These are phyloP conservation scores for Kurtzmaniella quercitrusa DNA, from an alignment of 1,139 yeast species.

Conservation along the genomic window DNA sequence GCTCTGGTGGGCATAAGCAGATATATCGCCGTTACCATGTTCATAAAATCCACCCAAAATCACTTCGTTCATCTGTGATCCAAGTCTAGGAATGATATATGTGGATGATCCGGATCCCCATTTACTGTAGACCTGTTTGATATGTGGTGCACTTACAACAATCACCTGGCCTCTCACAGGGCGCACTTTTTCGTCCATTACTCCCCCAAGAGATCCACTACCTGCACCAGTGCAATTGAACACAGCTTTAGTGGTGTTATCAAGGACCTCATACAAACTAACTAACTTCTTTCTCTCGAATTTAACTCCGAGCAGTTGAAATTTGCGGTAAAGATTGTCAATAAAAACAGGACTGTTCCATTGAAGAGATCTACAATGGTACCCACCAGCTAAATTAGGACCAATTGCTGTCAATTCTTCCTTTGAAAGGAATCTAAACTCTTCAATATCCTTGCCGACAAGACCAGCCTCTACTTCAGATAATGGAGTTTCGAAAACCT, in stretches of 20 bases:
- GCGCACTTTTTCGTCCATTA: slow-evolving; percentile 46
- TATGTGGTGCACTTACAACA: slow-evolving; percentile 54
- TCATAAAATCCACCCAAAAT: slow-evolving; percentile 69
- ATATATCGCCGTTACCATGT: slow-evolving; percentile 52
- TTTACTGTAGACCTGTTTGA: slow-evolving; percentile 42
- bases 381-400: slow-evolving; percentile 10
- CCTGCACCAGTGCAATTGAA: slow-evolving; percentile 74
- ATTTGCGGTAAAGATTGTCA: slow-evolving; percentile 9
- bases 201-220: slow-evolving; percentile 53
- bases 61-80: slow-evolving; percentile 49
- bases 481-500: slow-evolving; percentile 8
- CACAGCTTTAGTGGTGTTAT: slow-evolving; percentile 33
- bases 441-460: slow-evolving; percentile 3
- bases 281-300: slow-evolving; percentile 9
- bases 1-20: slow-evolving; percentile 50
- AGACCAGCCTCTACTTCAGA: slow-evolving; percentile 10
- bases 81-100: slow-evolving; percentile 67
- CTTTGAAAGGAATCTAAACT: slow-evolving; percentile 6
- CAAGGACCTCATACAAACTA: slow-evolving; percentile 9
- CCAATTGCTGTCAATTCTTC: slow-evolving; percentile 8
- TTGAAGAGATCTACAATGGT: slow-evolving; percentile 17
- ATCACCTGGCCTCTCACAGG: slow-evolving; percentile 73
- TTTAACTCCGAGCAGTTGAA: slow-evolving; percentile 12
- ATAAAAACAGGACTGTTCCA: slow-evolving; percentile 21
- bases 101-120: slow-evolving; percentile 56